Conservation (phyloP, 257 asterid genomes). For the Solanum chilense region DNA sequence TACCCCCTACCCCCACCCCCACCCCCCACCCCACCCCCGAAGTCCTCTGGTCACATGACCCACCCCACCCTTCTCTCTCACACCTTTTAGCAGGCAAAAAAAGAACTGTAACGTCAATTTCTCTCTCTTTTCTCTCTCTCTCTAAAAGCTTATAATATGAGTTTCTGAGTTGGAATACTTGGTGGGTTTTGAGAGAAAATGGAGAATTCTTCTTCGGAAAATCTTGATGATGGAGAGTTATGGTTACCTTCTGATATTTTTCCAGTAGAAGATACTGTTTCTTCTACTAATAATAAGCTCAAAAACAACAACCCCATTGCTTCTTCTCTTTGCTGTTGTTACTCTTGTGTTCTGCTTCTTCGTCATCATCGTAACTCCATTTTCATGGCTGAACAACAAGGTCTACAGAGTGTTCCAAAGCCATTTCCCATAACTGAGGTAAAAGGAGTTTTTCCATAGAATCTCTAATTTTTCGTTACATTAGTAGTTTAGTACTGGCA, state of each 20-base stretch:
- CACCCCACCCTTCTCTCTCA: not conserved
- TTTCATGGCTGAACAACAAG: not conserved
- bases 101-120: not conserved
- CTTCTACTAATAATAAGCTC: not conserved
- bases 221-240: constrained; percentile 22
- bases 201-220: constrained; percentile 11
- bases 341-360: not conserved
- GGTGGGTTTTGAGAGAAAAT: not conserved
- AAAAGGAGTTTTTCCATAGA: not conserved
- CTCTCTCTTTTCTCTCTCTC: not conserved
- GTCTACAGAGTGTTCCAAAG: not conserved
- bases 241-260: constrained; percentile 27
- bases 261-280: constrained; percentile 8
- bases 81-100: not conserved
- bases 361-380: not conserved
- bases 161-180: not conserved
- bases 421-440: not conserved
- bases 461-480: too few relatives aligned
- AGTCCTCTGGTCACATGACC: not conserved
- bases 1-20: not conserved
- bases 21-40: not conserved
- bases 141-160: not conserved
- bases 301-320: not conserved
- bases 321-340: not conserved
- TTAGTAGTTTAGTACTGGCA: not conserved